Base-by-base conservation (phyloP, 1,284 basidiomycete species). In the Fereydounia khargensis region DNA sequence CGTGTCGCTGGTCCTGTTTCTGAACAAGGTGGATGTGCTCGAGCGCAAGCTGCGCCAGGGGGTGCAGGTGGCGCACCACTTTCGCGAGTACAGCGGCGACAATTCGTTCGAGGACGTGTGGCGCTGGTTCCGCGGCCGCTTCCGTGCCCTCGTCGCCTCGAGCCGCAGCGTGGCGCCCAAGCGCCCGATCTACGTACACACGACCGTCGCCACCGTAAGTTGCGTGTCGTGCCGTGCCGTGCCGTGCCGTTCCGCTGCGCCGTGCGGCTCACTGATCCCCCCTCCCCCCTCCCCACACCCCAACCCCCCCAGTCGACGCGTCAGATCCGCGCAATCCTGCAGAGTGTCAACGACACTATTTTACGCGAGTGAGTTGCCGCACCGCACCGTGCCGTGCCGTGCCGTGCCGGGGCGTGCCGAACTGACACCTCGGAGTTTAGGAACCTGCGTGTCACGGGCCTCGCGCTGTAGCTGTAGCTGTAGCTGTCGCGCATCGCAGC, bases 1-100 rank as follows among this genome's bases (percentile, higher is more conserved):
- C 3, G 64, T 60, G 3, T 58, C 41, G 22, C 22, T 69, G 28
- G 55, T 69, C 14, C 30, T 69, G 30, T 65, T 69, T n/a, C 25
- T 69, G 2, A 69, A 69, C 57, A 69, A 68, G 43, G 60, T 68
- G 19, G 63, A 66, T 37, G 19, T 68, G 13, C 35, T 68, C 11
- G 50, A 56, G 21, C 36, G 42, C 11, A 65, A 68, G 41, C 24
- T 66, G 4, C 25, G 23, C 9, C 16, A 22, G 11, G 57, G 57
- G 2, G 39, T 55, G 1, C 14, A 18, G 19, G 17, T 60, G 17
- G n/a, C 16, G 0, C 37, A n/a, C 10, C 53, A 55, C 28, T 65
- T 56, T 41, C 32, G 22, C 6, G 50, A 52, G 25, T 68, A 63
- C 22, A 42, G 42, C 1, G 65, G 65, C 0, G 47, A 55, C 24